phyloP scores from a whole-genome alignment of 1,284 basidiomycete species.

The Kalmanozyma brasiliensis region DNA sequence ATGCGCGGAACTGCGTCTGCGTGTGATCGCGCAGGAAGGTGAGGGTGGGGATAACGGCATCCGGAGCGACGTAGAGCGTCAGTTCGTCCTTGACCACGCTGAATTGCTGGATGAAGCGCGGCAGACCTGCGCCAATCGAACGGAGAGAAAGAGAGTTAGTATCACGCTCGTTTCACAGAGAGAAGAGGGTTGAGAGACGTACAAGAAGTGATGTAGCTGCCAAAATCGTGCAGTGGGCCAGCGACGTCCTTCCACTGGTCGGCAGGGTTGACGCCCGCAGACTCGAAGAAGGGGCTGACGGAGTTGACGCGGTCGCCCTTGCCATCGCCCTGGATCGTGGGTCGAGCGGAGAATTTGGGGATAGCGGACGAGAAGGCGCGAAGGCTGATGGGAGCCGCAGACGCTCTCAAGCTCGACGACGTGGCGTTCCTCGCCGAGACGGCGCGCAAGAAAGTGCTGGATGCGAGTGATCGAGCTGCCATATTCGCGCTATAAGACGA shows the following conservation, averaged over 20 bases:
- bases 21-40: conserved; percentile 96
- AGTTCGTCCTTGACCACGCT: conserved; percentile 88
- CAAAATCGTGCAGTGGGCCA: conserved; percentile 64
- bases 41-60: conserved; percentile 83
- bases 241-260: conserved; percentile 52
- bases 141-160: conserved; percentile 8
- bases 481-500: conserved; percentile 16
- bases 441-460: conserved; percentile 33
- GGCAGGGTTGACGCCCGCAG: conserved; percentile 62
- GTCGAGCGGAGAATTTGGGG: conserved; percentile 19
- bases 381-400: conserved; percentile 24
- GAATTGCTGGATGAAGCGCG: conserved; percentile 67
- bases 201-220: conserved; percentile 65
- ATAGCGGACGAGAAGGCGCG: conserved; percentile 32
- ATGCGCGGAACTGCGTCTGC: conserved; percentile 91
- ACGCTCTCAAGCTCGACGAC: conserved; percentile 18
- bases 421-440: conserved; percentile 32
- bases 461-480: conserved; percentile 36
- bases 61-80: conserved; percentile 86
- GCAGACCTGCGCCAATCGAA: conserved; percentile 49
- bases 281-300: conserved; percentile 57
- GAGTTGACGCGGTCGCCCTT: conserved; percentile 63
- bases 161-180: neutral
- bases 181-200: too few relatives aligned
- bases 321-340: conserved; percentile 44